Percentiles rank a stretch among this genome's conserved stretches.
Conservation (phyloP, 2,329 filamentous ascomycete species). For the Fusarium haematococcum region DNA sequence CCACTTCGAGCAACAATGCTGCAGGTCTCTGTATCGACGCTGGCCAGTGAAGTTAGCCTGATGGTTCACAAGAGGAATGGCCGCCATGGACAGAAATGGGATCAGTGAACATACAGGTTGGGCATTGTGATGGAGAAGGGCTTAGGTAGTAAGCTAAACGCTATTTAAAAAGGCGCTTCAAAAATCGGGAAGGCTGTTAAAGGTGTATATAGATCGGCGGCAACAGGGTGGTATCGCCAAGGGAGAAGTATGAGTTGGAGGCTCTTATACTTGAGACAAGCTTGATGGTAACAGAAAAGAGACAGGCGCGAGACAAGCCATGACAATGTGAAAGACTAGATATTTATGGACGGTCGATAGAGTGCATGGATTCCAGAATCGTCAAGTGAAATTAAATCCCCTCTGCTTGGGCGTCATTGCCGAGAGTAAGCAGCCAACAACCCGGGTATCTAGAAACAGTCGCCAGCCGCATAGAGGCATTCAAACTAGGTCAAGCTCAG, state of each 20-base stretch:
- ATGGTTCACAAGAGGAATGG: background rate
- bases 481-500: background rate
- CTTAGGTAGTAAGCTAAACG: background rate
- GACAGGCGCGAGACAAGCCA: background rate
- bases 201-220: background rate
- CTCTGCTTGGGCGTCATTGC: background rate
- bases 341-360: background rate
- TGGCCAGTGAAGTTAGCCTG: background rate
- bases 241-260: background rate
- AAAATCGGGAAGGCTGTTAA: background rate
- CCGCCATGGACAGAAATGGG: background rate
- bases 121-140: background rate
- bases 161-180: background rate
- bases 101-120: background rate
- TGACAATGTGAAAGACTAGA: background rate
- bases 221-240: background rate
- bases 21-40: background rate
- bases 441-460: background rate
- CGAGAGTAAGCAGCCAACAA: background rate
- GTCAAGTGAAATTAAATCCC: background rate
- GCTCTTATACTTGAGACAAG: background rate
- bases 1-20: background rate
- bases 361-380: background rate
- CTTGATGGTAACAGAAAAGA: background rate
- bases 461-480: background rate